Evolutionary conservation across 352 stramenopile species (phyloP), one percentile per base, ranked within the genome.

Genomic region (Phytophthora sansomeana): DNA sequence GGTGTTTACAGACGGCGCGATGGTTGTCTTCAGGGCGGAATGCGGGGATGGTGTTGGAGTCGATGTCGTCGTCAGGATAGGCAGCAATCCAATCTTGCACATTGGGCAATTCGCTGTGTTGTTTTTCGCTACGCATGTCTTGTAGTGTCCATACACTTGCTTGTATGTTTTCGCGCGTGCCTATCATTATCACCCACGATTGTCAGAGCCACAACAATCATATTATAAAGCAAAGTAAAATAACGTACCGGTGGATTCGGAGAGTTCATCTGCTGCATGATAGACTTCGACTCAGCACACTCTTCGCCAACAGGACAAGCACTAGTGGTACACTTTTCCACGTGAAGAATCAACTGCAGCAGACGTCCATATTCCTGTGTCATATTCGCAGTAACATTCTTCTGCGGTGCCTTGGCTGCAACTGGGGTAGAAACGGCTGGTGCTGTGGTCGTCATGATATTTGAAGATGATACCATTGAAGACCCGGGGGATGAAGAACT

Each of bases 341-440:
- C 86, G 63, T 96, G 88, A 26, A 96, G 57, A 70, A 96, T 94
- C 17, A 96, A 60, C 69, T 96, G 88, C 51, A 96, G 63, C 43
- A 96, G 36, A n/a, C 86, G 85, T 0, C 88, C 88, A 50, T 95
- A 96, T 51, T 96, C 86, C 53, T 90, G 74, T 2, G 85, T 88
- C 76, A 88, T 87, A 30, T 89, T 90, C n/a, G 74, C 73, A 19
- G 70, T 85, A 42, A 77, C 73, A 33, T 78, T 75, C 41, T 82
- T 84, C n/a, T 78, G 69, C 6, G 65, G 63, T 11, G 53, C 44
- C 41, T 83, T 87, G 17, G 59, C 39, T 29, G 63, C 67, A 10
- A 56, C 56, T 24, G 66, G 42, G 9, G 35, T 51, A 8, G 48
- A 17, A 47, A 30, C 29, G 48, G 41, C 35, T 38, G 54, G 0